Percentiles rank a stretch among this genome's conserved stretches.
Evolutionary conservation across 1,284 basidiomycete genomes (phyloP).

Genomic region (Gymnopus androsaceus): DNA sequence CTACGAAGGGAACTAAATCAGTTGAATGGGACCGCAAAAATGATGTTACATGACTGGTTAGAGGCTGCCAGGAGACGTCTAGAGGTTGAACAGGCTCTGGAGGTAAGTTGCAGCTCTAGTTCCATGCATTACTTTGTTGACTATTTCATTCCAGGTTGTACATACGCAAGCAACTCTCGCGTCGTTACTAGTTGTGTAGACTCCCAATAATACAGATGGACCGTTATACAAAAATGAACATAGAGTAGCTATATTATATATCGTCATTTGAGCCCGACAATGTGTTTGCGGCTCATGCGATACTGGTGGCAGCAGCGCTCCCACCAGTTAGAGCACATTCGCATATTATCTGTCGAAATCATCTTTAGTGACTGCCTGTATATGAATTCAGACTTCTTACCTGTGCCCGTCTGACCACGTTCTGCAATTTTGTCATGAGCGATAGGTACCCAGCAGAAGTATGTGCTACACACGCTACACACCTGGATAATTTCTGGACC

Average conservation of each 20-base stretch:
- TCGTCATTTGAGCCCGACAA: neutral
- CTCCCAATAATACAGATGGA: slow-evolving; percentile 10
- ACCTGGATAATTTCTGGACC: slow-evolving; percentile 54
- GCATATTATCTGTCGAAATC: too few species aligned
- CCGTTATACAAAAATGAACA: too few species aligned
- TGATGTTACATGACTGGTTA: slow-evolving; percentile 89
- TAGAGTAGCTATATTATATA: slow-evolving; percentile 10
- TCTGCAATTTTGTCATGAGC: slow-evolving; percentile 32
- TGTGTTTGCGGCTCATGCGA: slow-evolving; percentile 4
- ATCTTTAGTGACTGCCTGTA: too few species aligned
- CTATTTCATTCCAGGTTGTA: slow-evolving; percentile 59
- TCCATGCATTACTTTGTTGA: slow-evolving; percentile 2
- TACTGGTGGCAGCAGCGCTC: neutral
- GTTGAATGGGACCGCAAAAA: slow-evolving; percentile 83
- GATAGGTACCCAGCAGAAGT: neutral
- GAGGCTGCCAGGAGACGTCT: slow-evolving; percentile 85
- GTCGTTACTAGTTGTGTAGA: slow-evolving; percentile 62
- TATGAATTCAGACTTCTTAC: too few species aligned
- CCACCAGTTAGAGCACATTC: slow-evolving; percentile 62
- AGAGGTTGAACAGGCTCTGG: slow-evolving; percentile 92
- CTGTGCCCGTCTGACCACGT: slow-evolving; percentile 77
- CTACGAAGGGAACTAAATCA: slow-evolving; percentile 92
- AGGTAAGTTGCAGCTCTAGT: slow-evolving; percentile 53
- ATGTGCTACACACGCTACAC: slow-evolving; percentile 17
- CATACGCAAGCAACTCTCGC: slow-evolving; percentile 72